Percentiles rank a stretch among this genome's conserved stretches.
phyloP scores from a whole-genome alignment of 148 eudicot species.

The Silene uniflora region DNA sequence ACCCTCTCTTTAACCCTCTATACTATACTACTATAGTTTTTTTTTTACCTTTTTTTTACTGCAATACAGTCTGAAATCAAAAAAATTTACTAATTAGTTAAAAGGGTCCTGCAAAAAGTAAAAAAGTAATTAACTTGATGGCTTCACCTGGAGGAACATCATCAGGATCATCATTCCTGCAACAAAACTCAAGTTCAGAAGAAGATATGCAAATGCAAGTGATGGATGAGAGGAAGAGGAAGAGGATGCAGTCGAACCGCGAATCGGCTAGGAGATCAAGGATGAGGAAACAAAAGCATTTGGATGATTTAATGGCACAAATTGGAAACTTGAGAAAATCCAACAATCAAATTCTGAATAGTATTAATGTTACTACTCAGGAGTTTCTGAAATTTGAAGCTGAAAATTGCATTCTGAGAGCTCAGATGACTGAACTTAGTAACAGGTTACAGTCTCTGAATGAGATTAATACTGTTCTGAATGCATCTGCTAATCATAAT shows the following conservation, averaged over 20 bases:
- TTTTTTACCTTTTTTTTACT: neutral
- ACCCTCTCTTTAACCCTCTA: neutral
- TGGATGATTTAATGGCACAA: slow-evolving; percentile 54
- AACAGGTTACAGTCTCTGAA: slow-evolving; percentile 51
- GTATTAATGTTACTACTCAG: slow-evolving; percentile 39
- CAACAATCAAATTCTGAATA: slow-evolving; percentile 34
- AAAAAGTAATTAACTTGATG: slow-evolving; percentile 24
- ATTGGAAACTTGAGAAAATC: slow-evolving; percentile 41
- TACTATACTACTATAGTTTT: slow-evolving; percentile 3
- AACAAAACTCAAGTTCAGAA: slow-evolving; percentile 43
- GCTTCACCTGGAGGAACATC: slow-evolving; percentile 57
- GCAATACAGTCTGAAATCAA: neutral
- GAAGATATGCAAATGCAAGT: slow-evolving; percentile 38
- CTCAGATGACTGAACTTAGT: slow-evolving; percentile 64
- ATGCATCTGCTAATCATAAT: neutral
- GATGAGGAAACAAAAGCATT: slow-evolving; percentile 66
- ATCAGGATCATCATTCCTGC: slow-evolving; percentile 39
- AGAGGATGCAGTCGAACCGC: slow-evolving; percentile 67
- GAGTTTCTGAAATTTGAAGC: slow-evolving; percentile 43
- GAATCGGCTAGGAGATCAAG: slow-evolving; percentile 78
- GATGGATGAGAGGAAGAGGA: slow-evolving; percentile 63
- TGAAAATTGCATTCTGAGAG: slow-evolving; percentile 55
- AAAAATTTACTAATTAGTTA: too few relatives aligned
- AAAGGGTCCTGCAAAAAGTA: neutral
- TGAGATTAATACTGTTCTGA: slow-evolving; percentile 37